A percentile compares a stretch with the other conserved stretches of the same genome.
Evolutionary conservation across 495 filamentous ascomycete genomes (phyloP).

Genomic region (Aspergillus mulundensis): DNA sequence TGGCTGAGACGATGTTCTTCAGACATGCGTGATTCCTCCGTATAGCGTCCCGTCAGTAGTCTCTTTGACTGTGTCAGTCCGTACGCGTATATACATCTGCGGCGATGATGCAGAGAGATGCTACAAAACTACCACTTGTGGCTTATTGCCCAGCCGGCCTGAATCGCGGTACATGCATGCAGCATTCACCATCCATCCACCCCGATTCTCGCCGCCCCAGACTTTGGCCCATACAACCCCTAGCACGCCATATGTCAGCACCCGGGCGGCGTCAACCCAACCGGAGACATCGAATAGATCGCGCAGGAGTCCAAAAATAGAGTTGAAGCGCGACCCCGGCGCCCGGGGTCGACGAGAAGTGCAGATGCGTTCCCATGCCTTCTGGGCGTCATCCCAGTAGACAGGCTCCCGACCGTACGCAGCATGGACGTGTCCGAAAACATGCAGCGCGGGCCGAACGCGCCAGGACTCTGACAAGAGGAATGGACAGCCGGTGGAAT

Average conservation of each 20-base stretch:
- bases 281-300: slow-evolving; percentile 50
- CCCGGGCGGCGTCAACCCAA: slow-evolving; percentile 59
- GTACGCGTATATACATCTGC: background rate
- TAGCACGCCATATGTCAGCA: slow-evolving; percentile 58
- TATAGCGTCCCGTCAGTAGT: no score
- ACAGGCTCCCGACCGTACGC: slow-evolving; percentile 58
- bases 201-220: slow-evolving; percentile 58
- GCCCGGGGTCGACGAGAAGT: slow-evolving; percentile 31
- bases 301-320: slow-evolving; percentile 40
- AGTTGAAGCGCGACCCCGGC: slow-evolving; percentile 18
- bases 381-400: slow-evolving; percentile 76
- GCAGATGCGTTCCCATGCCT: slow-evolving; percentile 62
- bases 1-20: no score
- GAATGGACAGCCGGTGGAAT: slow-evolving; percentile 66
- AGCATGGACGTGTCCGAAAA: slow-evolving; percentile 87
- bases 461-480: slow-evolving; percentile 75
- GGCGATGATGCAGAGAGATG: background rate
- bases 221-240: slow-evolving; percentile 67
- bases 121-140: slow-evolving; percentile 55
- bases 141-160: slow-evolving; percentile 58
- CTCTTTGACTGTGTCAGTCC: background rate
- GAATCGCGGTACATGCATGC: slow-evolving; percentile 66
- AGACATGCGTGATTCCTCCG: no score
- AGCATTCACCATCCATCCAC: slow-evolving; percentile 70
- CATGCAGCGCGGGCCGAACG: slow-evolving; percentile 72